phyloP scores from a whole-genome alignment of 306 rosid genomes.

The Mimosa bimucronata region DNA sequence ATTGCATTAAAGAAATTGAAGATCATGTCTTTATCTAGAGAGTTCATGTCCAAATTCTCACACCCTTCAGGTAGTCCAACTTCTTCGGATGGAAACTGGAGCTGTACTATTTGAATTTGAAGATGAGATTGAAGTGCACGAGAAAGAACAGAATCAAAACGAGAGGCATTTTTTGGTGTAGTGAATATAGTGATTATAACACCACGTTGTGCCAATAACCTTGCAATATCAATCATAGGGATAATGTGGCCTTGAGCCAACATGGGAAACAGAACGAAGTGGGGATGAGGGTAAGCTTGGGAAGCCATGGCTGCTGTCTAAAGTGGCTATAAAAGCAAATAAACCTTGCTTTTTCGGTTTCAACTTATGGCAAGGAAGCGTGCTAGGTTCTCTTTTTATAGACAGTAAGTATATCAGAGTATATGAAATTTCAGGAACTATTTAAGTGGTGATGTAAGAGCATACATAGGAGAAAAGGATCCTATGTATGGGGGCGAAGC shows the following conservation, averaged over 20 bases:
- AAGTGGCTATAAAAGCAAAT: background rate
- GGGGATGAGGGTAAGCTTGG: background rate
- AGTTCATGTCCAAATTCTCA: slow-evolving; percentile 55
- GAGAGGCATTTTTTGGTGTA: slow-evolving; percentile 47
- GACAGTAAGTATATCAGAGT: background rate
- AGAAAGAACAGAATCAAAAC: slow-evolving; percentile 41
- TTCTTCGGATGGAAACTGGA: slow-evolving; percentile 40
- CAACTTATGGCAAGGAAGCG: too few species aligned
- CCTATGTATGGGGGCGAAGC: background rate
- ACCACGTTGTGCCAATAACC: slow-evolving; percentile 44
- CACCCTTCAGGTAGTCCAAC: slow-evolving; percentile 60
- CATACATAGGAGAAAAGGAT: background rate
- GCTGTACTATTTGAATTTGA: slow-evolving; percentile 17
- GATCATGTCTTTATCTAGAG: background rate
- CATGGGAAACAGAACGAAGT: slow-evolving; percentile 43
- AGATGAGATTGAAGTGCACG: slow-evolving; percentile 42
- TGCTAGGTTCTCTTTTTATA: background rate
- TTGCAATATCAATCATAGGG: slow-evolving; percentile 51
- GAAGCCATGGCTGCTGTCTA: slow-evolving; percentile 1
- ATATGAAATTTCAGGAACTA: background rate
- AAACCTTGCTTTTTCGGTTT: background rate
- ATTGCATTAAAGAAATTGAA: slow-evolving; percentile 30
- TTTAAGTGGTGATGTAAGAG: background rate
- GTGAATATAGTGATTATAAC: slow-evolving; percentile 47
- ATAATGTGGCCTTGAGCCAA: slow-evolving; percentile 50